Base-by-base conservation (phyloP, 169 alveolate genomes). In the Amoebophrya sp. region DNA sequence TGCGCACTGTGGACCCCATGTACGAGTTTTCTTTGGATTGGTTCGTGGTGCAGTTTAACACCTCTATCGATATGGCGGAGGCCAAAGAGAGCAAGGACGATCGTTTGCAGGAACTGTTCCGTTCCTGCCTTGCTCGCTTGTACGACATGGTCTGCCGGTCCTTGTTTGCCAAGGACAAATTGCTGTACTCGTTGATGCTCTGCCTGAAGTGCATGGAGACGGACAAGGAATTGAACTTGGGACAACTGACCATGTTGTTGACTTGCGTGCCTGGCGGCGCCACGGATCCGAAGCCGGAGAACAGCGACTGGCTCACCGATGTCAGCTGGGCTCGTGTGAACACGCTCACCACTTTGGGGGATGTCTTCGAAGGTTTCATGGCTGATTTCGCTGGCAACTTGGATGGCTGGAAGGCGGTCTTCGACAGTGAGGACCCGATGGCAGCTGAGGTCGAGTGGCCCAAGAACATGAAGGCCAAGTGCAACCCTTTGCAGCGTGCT, bases 1-100 rank as follows among this genome's bases (percentile, higher is more conserved):
- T 97, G 92, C 93, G 97, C 77, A 95, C 95, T 41, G 96, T 97
- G 89, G 98, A 97, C 94, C 98, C 98, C 29, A 97, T 97, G 99
- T 97, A 97, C 93, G 95, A 96, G 92, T 97, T 95, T 95, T 97
- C 99, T 54, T 93, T 97, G 53, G 96, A 96, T 55, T 97, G 96
- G 94, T 97, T 96, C 95, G 94, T 95, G 55, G 96, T 95, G 90
- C 93, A 96, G 89, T 96, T 96, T 93, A 95, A 95, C 92, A 93
- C 93, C 92, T 96, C 97, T 39, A 96, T 97, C 83, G 94, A 95
- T 92, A 90, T 39, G 89, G 94, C 94, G 34, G 94, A 92, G 55
- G 90, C 92, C 14, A 92, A 92, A 92, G 94, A 92, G 41, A 54
- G 89, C 90, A 92, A 92, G 92, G 94, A 92, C 83, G 94, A 92